phyloP scores from a whole-genome alignment of 2,329 filamentous ascomycete genomes.

The Colletotrichum cuscutae region DNA sequence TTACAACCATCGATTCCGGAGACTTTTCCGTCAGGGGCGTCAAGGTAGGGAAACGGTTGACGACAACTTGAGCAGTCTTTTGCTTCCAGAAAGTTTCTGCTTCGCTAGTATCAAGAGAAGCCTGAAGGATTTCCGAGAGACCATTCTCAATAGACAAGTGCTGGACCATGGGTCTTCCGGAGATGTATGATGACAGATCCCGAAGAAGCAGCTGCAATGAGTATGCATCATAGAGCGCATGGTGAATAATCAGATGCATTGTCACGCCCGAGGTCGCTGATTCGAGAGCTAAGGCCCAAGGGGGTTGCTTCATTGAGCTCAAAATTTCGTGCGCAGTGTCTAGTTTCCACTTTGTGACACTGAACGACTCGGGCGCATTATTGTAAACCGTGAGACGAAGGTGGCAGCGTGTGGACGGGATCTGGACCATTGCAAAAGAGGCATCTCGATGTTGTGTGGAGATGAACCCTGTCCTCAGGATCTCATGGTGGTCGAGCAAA shows the following conservation, averaged over 20 bases:
- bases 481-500: constrained; percentile 68
- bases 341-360: constrained; percentile 50
- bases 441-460: constrained; percentile 67
- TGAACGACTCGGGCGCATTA: constrained; percentile 37
- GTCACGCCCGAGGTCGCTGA: constrained; percentile 37
- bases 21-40: constrained; percentile 65
- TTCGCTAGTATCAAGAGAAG: constrained; percentile 40
- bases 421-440: constrained; percentile 81
- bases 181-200: constrained; percentile 58
- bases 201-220: constrained; percentile 74
- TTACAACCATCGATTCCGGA: neutral
- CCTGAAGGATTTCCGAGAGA: constrained; percentile 54
- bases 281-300: constrained; percentile 71
- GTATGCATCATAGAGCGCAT: constrained; percentile 87
- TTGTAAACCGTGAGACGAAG: constrained; percentile 37
- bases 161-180: constrained; percentile 28
- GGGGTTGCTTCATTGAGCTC: constrained; percentile 60
- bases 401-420: constrained; percentile 42
- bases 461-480: constrained; percentile 81
- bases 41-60: constrained; percentile 81
- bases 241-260: constrained; percentile 71
- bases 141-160: constrained; percentile 43
- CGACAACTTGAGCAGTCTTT: constrained; percentile 60
- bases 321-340: constrained; percentile 47
- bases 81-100: constrained; percentile 71